Conservation (phyloP, 768 basidiomycete genomes). For the Harrya chromipes region DNA sequence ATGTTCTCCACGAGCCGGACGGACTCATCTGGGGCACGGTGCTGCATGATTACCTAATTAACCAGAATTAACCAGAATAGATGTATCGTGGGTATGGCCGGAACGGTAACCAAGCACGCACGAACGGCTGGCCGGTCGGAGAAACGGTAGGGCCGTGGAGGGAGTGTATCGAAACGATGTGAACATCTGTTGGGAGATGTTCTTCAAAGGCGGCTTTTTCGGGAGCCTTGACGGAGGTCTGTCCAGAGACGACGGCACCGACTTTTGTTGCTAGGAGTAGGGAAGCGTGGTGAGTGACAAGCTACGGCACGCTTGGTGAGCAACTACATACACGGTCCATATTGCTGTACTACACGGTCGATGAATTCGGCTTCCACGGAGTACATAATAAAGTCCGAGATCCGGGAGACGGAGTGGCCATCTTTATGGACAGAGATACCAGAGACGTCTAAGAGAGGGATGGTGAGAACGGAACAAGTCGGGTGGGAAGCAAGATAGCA, state of each 20-base stretch:
- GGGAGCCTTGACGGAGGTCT: slow-evolving; percentile 96
- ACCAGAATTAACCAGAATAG: not conserved
- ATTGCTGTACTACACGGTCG: slow-evolving; percentile 76
- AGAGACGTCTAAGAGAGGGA: slow-evolving; percentile 42
- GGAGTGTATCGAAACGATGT: slow-evolving; percentile 92
- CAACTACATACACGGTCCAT: slow-evolving; percentile 76
- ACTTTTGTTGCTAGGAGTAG: slow-evolving; percentile 75
- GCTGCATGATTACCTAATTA: slow-evolving; percentile 78
- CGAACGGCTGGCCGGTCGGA: slow-evolving; percentile 86
- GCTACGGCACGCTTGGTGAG: not conserved
- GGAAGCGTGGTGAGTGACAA: not conserved
- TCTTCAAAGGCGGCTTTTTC: slow-evolving; percentile 88
- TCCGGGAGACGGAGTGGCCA: slow-evolving; percentile 84
- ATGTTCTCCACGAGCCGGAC: slow-evolving; percentile 79
- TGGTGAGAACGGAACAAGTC: slow-evolving; percentile 11
- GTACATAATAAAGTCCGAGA: slow-evolving; percentile 92
- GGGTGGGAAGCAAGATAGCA: not conserved
- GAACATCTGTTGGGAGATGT: slow-evolving; percentile 78
- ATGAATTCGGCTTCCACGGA: slow-evolving; percentile 93
- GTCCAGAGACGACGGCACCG: slow-evolving; percentile 88
- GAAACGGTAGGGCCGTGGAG: slow-evolving; percentile 91
- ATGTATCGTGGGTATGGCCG: not conserved
- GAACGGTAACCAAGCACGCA: slow-evolving; percentile 34
- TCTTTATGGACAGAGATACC: slow-evolving; percentile 67
- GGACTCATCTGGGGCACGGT: slow-evolving; percentile 74